These are phyloP conservation scores for Capronia coronata DNA, from an alignment of 2,329 filamentous ascomycete species.

Conservation along the genomic window DNA sequence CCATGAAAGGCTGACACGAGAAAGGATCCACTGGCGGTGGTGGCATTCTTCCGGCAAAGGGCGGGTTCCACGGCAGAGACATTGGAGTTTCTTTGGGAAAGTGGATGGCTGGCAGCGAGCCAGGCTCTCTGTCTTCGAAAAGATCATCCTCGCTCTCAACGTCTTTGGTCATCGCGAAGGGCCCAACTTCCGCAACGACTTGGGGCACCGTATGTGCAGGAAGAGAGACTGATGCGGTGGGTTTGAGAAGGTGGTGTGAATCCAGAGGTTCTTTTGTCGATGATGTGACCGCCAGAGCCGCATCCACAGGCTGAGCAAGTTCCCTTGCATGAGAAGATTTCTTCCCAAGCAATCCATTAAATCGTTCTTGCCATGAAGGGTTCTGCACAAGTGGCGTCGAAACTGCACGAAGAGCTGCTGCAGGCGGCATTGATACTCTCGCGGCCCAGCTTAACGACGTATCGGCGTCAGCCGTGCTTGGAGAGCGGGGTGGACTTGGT, in stretches of 20 bases:
- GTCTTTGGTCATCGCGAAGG: slow-evolving; percentile 52
- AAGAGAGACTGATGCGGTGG: slow-evolving; percentile 23
- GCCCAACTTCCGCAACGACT: not conserved
- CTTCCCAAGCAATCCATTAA: slow-evolving; percentile 72
- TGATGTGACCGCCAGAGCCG: slow-evolving; percentile 51
- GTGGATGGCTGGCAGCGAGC: slow-evolving; percentile 64
- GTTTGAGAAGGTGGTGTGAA: slow-evolving; percentile 34
- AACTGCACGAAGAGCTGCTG: slow-evolving; percentile 35
- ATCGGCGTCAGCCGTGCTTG: slow-evolving; percentile 27
- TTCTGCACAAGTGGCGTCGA: slow-evolving; percentile 42
- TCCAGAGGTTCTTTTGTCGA: slow-evolving; percentile 63
- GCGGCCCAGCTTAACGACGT: slow-evolving; percentile 36
- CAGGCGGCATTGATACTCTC: slow-evolving; percentile 32
- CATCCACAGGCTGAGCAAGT: slow-evolving; percentile 9
- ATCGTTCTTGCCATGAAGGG: slow-evolving; percentile 45
- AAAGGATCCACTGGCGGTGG: slow-evolving; percentile 8
- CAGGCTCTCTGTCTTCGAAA: slow-evolving; percentile 75
- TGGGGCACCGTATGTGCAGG: slow-evolving; percentile 7
- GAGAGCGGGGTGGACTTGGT: slow-evolving; percentile 22
- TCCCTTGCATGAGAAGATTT: slow-evolving; percentile 41
- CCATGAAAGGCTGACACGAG: slow-evolving; percentile 18
- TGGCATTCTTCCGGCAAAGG: slow-evolving; percentile 2
- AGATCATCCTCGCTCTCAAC: slow-evolving; percentile 74
- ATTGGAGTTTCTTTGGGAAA: slow-evolving; percentile 44
- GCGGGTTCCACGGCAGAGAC: not conserved